These are phyloP conservation scores for Orbilia ellipsospora DNA, from an alignment of 2,329 filamentous ascomycete species.

Conservation along the genomic window DNA sequence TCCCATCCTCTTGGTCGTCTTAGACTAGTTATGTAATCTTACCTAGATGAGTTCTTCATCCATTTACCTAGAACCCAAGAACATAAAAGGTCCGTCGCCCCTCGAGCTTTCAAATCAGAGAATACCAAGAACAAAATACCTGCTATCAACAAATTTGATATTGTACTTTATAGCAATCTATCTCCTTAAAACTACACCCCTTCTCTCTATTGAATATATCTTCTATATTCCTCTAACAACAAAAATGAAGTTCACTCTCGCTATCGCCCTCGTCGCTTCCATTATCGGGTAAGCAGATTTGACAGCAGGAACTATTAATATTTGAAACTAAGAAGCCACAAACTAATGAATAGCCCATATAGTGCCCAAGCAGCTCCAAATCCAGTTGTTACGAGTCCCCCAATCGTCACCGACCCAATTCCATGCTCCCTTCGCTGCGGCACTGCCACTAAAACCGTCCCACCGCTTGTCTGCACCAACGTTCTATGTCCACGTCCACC, in stretches of 20 bases:
- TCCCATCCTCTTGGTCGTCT: too few species aligned
- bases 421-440: constrained; percentile 8
- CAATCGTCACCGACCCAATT: neutral
- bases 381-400: constrained; percentile 33
- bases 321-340: constrained; percentile 1
- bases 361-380: constrained; percentile 46
- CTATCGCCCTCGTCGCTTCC: constrained; percentile 28
- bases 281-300: constrained; percentile 26
- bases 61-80: neutral
- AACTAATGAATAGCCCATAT: neutral
- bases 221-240: too few species aligned
- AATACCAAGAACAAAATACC: neutral
- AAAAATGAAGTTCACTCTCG: constrained; percentile 53
- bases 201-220: too few species aligned
- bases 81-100: constrained; percentile 38
- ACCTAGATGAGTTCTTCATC: constrained; percentile 17
- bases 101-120: neutral
- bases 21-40: constrained; percentile 16
- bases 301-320: neutral
- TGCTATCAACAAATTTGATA: neutral
- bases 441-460: constrained; percentile 13
- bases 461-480: constrained; percentile 27
- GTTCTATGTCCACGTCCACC: constrained; percentile 20
- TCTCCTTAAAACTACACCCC: too few species aligned
- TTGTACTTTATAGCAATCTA: neutral